Evolutionary conservation across 306 rosid species (phyloP), one percentile per base, ranked within the genome.

Genomic region (Gillenia trifoliata): DNA sequence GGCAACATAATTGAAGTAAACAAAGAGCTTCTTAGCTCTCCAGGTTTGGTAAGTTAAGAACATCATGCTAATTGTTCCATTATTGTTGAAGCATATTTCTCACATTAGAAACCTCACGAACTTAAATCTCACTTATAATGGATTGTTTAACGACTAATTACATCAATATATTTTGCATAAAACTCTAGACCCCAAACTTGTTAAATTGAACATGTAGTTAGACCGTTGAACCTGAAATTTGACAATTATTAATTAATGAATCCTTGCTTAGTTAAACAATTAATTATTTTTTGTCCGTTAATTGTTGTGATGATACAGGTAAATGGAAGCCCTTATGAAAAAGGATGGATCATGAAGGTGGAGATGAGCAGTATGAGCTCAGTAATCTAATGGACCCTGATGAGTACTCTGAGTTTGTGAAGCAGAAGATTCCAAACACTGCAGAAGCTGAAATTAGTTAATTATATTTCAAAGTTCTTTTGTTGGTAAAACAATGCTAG

Each of bases 291-390:
- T 6, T 45, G 20, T 45, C 20, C 5, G 57, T 17, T 52, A 52
- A 52, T 31, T 31, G 33, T 52, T 52, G 43, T 61, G 68, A 20
- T 62, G 70, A 8, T 7, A 38, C 33, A 73, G 77, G 49, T 73
- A 19, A 73, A 73, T 59, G 41, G 29, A 11, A 73, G 77, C 6
- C 70, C 70, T 1, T 73, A 28, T 30, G 77, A 73, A 31, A 34
- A 62, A 2, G 62, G 77, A 19, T 62, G 77, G 77, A 5, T 73
- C n/a, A 62, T 61, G 55, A 73, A 62, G 61, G 77, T 74, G 3
- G 77, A 63, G 59, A 74, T 74, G 70, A 47, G 49, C 34, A 22
- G 12, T 36, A 47, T 23, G 70, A 72, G 76, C 29, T 74, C 41
- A 62, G 31, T 20, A 61, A 63, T 1, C 77, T 74, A 3, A 74